phyloP scores from a whole-genome alignment of 495 filamentous ascomycete species.

The Hyaloscypha finlandica region DNA sequence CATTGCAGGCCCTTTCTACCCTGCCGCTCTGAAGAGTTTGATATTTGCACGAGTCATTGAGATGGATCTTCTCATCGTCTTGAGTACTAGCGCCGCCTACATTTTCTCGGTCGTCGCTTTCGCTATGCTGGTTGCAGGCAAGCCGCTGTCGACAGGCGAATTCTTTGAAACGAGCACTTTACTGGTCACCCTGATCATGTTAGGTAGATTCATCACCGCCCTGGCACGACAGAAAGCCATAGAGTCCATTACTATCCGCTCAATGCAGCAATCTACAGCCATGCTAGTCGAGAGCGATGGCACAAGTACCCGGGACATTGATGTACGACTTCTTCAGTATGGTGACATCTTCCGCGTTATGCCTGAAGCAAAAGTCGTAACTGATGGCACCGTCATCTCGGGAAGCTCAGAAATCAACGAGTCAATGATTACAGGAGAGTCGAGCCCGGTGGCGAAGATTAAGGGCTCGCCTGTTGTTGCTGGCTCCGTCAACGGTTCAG shows the following conservation, averaged over 20 bases:
- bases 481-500: slow-evolving; percentile 66
- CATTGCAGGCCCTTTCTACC: slow-evolving; percentile 69
- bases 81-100: slow-evolving; percentile 77
- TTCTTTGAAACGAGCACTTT: slow-evolving; percentile 84
- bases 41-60: slow-evolving; percentile 66
- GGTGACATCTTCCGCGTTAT: slow-evolving; percentile 66
- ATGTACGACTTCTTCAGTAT: slow-evolving; percentile 71
- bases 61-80: slow-evolving; percentile 75
- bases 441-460: slow-evolving; percentile 54
- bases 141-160: slow-evolving; percentile 55
- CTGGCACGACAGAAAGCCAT: slow-evolving; percentile 68
- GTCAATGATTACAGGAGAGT: slow-evolving; percentile 76
- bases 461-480: slow-evolving; percentile 56
- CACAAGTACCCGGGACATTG: slow-evolving; percentile 50
- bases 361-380: slow-evolving; percentile 61
- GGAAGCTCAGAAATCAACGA: slow-evolving; percentile 72
- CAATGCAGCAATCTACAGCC: slow-evolving; percentile 57
- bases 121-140: slow-evolving; percentile 47
- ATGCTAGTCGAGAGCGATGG: slow-evolving; percentile 39
- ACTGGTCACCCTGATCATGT: slow-evolving; percentile 74
- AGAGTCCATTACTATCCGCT: slow-evolving; percentile 63
- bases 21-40: slow-evolving; percentile 61
- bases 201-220: slow-evolving; percentile 64
- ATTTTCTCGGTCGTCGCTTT: slow-evolving; percentile 73
- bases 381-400: slow-evolving; percentile 66